These are phyloP conservation scores for Nemania sp. DNA, from an alignment of 2,329 filamentous ascomycete species.

Conservation along the genomic window DNA sequence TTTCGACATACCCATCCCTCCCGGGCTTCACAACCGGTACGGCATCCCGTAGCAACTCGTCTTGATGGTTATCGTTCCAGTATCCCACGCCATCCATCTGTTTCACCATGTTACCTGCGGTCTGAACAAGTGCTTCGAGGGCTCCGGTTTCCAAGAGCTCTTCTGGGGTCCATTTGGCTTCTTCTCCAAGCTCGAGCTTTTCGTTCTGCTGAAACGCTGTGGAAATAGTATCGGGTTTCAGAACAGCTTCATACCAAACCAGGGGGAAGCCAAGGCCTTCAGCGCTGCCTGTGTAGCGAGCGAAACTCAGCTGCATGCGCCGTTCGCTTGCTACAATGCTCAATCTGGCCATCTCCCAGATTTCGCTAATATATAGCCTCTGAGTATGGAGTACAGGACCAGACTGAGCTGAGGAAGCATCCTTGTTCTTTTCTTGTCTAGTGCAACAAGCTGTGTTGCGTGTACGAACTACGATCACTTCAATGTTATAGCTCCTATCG, in stretches of 20 bases:
- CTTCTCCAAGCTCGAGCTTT: constrained; percentile 32
- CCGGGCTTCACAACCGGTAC: constrained; percentile 9
- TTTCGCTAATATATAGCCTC: constrained; percentile 34
- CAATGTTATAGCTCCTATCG: constrained; percentile 27
- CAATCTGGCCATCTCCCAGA: constrained; percentile 33
- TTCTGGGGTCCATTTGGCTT: constrained; percentile 32
- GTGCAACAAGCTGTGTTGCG: constrained; percentile 33
- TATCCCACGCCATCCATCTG: constrained; percentile 37
- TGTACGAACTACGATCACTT: constrained; percentile 28
- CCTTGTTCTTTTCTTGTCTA: neutral
- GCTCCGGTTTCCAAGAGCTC: constrained; percentile 27
- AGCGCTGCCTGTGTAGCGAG: constrained; percentile 1
- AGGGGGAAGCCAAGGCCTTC: constrained; percentile 16
- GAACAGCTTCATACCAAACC: constrained; percentile 34
- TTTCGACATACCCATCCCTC: neutral
- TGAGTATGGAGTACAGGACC: constrained; percentile 1
- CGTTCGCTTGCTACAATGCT: neutral
- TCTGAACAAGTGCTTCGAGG: constrained; percentile 31
- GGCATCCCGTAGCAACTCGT: constrained; percentile 11
- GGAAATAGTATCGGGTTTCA: constrained; percentile 30
- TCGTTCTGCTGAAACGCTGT: constrained; percentile 34
- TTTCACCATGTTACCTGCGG: constrained; percentile 31
- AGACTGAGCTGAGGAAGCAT: neutral
- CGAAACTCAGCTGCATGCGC: constrained; percentile 12
- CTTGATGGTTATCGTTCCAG: constrained; percentile 35